phyloP scores from a whole-genome alignment of 1,284 basidiomycete genomes.

The Tremellales sp. region DNA sequence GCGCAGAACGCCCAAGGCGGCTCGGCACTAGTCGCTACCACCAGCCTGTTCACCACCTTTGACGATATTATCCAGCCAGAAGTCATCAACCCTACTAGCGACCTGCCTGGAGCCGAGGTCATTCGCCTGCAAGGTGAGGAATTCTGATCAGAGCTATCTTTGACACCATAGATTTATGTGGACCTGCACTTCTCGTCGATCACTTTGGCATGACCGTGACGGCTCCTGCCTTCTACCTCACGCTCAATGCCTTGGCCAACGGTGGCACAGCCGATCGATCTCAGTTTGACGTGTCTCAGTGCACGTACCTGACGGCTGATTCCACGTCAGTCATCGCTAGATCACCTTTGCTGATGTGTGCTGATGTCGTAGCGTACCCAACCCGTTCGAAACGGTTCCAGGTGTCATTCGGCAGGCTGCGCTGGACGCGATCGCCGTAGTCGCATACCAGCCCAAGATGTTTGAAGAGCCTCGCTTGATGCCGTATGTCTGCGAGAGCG shows the following conservation, averaged over 20 bases:
- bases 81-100: slow-evolving; percentile 16
- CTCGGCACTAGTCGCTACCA: slow-evolving; percentile 33
- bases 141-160: too few species aligned
- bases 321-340: slow-evolving; percentile 6
- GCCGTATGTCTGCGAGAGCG: slow-evolving; percentile 7
- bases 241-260: slow-evolving; percentile 10
- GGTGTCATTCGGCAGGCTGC: slow-evolving; percentile 13
- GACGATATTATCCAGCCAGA: slow-evolving; percentile 41
- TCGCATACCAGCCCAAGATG: slow-evolving; percentile 7
- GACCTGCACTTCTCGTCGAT: slow-evolving; percentile 12
- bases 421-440: slow-evolving; percentile 14
- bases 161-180: slow-evolving; percentile 17
- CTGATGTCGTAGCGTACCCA: slow-evolving; percentile 1
- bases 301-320: slow-evolving; percentile 11
- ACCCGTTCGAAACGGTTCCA: slow-evolving; percentile 14
- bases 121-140: slow-evolving; percentile 13
- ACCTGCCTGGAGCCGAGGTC: slow-evolving; percentile 9
- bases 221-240: slow-evolving; percentile 20
- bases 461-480: slow-evolving; percentile 8
- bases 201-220: slow-evolving; percentile 21
- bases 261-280: slow-evolving; percentile 6
- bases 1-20: slow-evolving; percentile 27
- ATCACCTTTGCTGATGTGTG: not conserved
- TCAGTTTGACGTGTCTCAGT: slow-evolving; percentile 8
- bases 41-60: slow-evolving; percentile 14